These are phyloP conservation scores for Stevia rebaudiana DNA, from an alignment of 140 eudicot species.

Conservation along the genomic window DNA sequence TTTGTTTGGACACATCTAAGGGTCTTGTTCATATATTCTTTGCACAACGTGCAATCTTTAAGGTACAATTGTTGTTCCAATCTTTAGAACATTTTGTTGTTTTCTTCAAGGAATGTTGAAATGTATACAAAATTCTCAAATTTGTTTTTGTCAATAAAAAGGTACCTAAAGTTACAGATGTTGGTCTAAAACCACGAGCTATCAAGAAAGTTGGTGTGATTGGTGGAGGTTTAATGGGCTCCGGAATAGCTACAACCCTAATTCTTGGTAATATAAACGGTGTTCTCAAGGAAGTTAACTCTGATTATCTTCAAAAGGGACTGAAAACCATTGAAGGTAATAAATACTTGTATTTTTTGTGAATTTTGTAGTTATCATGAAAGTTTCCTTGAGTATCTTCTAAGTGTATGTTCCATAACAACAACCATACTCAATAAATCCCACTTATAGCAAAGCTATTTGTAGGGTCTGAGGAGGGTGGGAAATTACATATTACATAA, in stretches of 20 bases:
- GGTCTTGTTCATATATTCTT: constrained; percentile 69
- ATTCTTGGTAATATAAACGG: constrained; percentile 51
- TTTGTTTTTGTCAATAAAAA: constrained; percentile 25
- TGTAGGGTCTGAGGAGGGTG: no score
- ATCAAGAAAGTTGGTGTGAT: constrained; percentile 72
- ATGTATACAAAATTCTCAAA: neutral
- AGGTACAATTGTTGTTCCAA: constrained; percentile 33
- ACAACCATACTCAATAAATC: no score
- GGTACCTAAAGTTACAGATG: constrained; percentile 72
- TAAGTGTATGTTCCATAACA: no score
- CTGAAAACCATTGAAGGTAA: constrained; percentile 57
- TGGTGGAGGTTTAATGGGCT: constrained; percentile 97
- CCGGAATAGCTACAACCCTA: constrained; percentile 83
- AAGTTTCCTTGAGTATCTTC: no score
- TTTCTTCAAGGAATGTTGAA: neutral
- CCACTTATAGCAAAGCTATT: no score
- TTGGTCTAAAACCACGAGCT: constrained; percentile 66
- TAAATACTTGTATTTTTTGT: neutral
- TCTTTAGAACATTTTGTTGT: neutral
- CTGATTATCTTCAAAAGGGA: constrained; percentile 65
- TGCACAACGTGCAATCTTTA: constrained; percentile 55
- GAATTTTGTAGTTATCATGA: no score
- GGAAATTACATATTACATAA: no score
- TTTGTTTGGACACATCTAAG: constrained; percentile 51
- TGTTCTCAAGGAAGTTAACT: constrained; percentile 69